These are phyloP conservation scores for Suhomyces xylopsoci DNA, from an alignment of 805 yeast genomes.

Conservation along the genomic window DNA sequence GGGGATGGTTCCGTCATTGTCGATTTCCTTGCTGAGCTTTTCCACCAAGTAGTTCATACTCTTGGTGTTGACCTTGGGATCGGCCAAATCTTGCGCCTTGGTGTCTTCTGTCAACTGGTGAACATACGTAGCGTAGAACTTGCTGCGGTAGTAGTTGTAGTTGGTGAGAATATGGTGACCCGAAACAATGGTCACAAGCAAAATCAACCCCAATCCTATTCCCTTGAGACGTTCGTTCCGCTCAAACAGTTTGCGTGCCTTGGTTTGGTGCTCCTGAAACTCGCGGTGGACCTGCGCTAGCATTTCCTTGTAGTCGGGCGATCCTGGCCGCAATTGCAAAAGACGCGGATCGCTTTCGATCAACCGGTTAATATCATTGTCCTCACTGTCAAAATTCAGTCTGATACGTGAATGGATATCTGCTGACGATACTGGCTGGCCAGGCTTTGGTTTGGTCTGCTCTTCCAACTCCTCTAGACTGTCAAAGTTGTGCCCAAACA, in stretches of 20 bases:
- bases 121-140: constrained; percentile 29
- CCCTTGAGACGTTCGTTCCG: constrained; percentile 45
- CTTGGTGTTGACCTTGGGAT: constrained; percentile 29
- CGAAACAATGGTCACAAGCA: constrained; percentile 38
- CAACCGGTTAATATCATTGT: constrained; percentile 17
- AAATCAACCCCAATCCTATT: constrained; percentile 38
- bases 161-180: constrained; percentile 43
- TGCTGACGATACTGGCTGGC: background rate
- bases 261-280: constrained; percentile 22
- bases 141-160: constrained; percentile 37
- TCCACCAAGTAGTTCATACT: constrained; percentile 22
- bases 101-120: constrained; percentile 35
- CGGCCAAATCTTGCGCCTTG: constrained; percentile 32
- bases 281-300: constrained; percentile 27
- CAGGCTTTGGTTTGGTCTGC: constrained; percentile 10
- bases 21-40: constrained; percentile 23
- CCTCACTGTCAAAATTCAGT: constrained; percentile 12
- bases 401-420: constrained; percentile 2
- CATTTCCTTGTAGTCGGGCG: constrained; percentile 37
- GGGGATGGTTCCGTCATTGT: constrained; percentile 14
- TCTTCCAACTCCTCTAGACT: constrained; percentile 17
- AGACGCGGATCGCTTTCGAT: constrained; percentile 33
- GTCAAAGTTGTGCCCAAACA: constrained; percentile 22
- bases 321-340: constrained; percentile 22
- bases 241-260: constrained; percentile 32